Evolutionary conservation across 208 protist genomes (phyloP).

Genomic region (Crithidia sp.): DNA sequence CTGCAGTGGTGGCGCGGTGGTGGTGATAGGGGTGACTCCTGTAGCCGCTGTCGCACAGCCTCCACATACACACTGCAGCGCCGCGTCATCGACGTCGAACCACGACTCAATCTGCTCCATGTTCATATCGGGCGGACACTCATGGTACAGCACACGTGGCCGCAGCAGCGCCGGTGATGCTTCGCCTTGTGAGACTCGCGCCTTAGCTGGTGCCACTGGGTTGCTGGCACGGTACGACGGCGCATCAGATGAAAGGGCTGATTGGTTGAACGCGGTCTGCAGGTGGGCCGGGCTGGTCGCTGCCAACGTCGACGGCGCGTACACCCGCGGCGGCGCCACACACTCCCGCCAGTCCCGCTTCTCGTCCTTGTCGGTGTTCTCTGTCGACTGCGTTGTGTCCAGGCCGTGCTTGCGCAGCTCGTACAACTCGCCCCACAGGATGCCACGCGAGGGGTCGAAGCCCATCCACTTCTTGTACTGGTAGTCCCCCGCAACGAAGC

Average conservation of each 20-base stretch:
- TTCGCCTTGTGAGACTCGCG: no score
- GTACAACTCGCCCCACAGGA: conserved; percentile 72
- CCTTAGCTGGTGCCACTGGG: no score
- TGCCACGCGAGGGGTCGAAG: conserved; percentile 69
- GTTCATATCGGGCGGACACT: conserved; percentile 21
- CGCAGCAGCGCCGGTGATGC: not conserved
- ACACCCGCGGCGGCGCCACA: conserved; percentile 30
- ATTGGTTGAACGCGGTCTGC: not conserved
- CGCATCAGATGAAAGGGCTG: not conserved
- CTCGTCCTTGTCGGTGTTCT: not conserved
- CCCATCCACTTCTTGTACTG: conserved; percentile 64
- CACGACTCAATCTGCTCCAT: conserved; percentile 18
- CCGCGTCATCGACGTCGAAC: conserved; percentile 23
- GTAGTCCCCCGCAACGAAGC: conserved; percentile 69
- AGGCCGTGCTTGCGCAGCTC: conserved; percentile 36
- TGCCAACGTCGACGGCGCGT: conserved; percentile 5
- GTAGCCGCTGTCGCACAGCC: not conserved
- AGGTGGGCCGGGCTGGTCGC: not conserved
- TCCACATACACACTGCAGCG: conserved; percentile 9
- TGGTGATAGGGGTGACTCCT: not conserved
- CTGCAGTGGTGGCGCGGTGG: no score
- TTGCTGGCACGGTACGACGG: not conserved
- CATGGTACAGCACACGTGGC: conserved; percentile 26
- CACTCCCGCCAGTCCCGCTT: conserved; percentile 31
- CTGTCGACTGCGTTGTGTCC: not conserved